Conservation (phyloP, 768 basidiomycete genomes). For the Lentinula sp. region DNA sequence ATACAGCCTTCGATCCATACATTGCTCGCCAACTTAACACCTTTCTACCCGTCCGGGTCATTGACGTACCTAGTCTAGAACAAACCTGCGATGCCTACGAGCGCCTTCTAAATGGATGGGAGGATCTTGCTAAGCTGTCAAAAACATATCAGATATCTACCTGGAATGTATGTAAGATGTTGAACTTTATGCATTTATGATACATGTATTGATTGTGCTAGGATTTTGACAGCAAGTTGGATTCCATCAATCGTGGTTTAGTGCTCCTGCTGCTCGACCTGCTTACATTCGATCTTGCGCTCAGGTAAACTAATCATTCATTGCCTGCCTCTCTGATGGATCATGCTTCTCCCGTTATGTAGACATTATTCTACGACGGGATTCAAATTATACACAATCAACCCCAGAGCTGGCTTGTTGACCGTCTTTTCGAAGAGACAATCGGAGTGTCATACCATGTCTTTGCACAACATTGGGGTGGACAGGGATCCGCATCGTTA, state of each 20-base stretch:
- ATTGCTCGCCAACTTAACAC: slow-evolving; percentile 63
- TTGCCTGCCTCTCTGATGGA: background rate
- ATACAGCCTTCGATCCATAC: slow-evolving; percentile 57
- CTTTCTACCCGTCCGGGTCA: slow-evolving; percentile 61
- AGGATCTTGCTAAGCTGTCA: slow-evolving; percentile 44
- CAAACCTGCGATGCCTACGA: slow-evolving; percentile 47
- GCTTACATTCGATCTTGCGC: slow-evolving; percentile 60
- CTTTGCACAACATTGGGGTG: slow-evolving; percentile 36
- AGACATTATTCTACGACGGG: slow-evolving; percentile 59
- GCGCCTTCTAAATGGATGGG: slow-evolving; percentile 47
- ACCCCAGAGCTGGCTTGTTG: slow-evolving; percentile 48
- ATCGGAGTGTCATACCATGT: slow-evolving; percentile 48
- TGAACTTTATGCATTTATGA: background rate
- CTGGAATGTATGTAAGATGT: slow-evolving; percentile 41
- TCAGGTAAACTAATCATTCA: slow-evolving; percentile 40
- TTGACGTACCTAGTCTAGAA: slow-evolving; percentile 42
- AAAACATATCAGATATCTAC: slow-evolving; percentile 37
- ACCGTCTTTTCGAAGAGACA: slow-evolving; percentile 60
- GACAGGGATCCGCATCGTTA: slow-evolving; percentile 29
- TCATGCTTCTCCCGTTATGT: background rate
- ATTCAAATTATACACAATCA: slow-evolving; percentile 46
- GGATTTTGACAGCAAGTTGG: slow-evolving; percentile 35
- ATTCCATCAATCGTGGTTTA: slow-evolving; percentile 42
- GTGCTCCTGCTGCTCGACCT: slow-evolving; percentile 29
- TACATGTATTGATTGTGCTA: slow-evolving; percentile 10